Percentiles rank a stretch among this genome's conserved stretches.
Evolutionary conservation across 805 yeast genomes (phyloP).

Genomic region (Starmerella davenportii): DNA sequence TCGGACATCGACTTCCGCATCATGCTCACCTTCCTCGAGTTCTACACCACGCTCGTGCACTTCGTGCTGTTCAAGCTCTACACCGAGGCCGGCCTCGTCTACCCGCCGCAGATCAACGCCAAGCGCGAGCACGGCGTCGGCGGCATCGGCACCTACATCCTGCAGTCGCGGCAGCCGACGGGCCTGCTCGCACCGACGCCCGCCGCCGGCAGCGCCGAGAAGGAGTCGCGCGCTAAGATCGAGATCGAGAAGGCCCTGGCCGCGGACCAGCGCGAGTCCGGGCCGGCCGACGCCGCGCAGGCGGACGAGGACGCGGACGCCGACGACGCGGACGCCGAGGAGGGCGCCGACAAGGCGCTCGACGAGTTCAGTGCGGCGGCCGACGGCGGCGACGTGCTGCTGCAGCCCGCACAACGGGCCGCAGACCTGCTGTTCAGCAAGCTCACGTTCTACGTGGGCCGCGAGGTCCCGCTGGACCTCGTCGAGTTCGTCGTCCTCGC

Average conservation of each 20-base stretch:
- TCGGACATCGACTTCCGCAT: slow-evolving; percentile 86
- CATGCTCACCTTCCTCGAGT: slow-evolving; percentile 92
- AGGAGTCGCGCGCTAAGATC: slow-evolving; percentile 14
- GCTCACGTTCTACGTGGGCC: slow-evolving; percentile 71
- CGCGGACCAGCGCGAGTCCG: slow-evolving; percentile 14
- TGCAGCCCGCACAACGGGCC: slow-evolving; percentile 36
- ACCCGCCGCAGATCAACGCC: slow-evolving; percentile 73
- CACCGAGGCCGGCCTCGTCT: slow-evolving; percentile 66
- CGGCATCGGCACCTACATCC: slow-evolving; percentile 67
- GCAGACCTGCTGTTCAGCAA: slow-evolving; percentile 37
- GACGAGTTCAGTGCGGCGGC: slow-evolving; percentile 54
- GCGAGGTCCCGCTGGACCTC: slow-evolving; percentile 88
- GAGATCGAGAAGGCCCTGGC: slow-evolving; percentile 3
- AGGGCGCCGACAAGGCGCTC: slow-evolving; percentile 24
- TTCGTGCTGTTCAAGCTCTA: slow-evolving; percentile 74
- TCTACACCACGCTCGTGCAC: slow-evolving; percentile 79
- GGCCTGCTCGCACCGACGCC: slow-evolving; percentile 1
- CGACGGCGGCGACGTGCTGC: slow-evolving; percentile 35
- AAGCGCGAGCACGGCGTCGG: slow-evolving; percentile 69
- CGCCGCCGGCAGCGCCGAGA: slow-evolving; percentile 21
- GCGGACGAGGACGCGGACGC: slow-evolving; percentile 25
- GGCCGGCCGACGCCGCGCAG: slow-evolving; percentile 20
- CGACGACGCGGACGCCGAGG: slow-evolving; percentile 21
- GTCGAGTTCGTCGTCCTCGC: slow-evolving; percentile 74
- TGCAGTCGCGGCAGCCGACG: slow-evolving; percentile 30